phyloP scores from a whole-genome alignment of 345 rosid species.

The Conringia planisiliqua region DNA sequence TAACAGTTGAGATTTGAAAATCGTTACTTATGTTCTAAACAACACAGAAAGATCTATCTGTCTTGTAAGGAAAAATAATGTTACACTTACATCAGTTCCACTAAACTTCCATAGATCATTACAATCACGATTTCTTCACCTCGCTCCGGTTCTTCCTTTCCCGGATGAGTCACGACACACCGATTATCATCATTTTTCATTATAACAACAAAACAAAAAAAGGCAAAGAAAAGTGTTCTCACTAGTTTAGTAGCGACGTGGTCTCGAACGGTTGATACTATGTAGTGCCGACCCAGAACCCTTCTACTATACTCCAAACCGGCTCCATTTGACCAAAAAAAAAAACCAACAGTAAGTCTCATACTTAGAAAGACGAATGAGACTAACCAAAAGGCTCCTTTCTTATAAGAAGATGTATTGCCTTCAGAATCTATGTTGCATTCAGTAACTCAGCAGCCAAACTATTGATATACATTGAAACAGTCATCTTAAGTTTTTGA shows the following conservation, averaged over 20 bases:
- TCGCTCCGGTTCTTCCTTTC: background rate
- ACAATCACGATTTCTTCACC: background rate
- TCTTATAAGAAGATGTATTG: slow-evolving; percentile 1
- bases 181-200: background rate
- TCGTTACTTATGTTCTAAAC: no score
- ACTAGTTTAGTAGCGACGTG: slow-evolving; percentile 49
- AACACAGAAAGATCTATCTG: no score
- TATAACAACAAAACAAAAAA: background rate
- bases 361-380: background rate
- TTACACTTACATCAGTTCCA: no score
- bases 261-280: slow-evolving; percentile 50
- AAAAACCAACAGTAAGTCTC: background rate
- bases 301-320: slow-evolving; percentile 64
- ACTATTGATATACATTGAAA: background rate
- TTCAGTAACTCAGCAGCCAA: background rate
- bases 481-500: background rate
- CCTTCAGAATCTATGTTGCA: background rate
- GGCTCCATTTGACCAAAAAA: slow-evolving; percentile 46
- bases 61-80: no score
- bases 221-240: background rate
- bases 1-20: no score
- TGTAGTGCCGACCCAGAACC: no score
- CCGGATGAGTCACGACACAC: background rate
- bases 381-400: slow-evolving; percentile 1
- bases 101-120: no score